Evolutionary conservation across 331 rosid species (phyloP), one percentile per base, ranked within the genome.

Genomic region (Pyracantha coccinea): DNA sequence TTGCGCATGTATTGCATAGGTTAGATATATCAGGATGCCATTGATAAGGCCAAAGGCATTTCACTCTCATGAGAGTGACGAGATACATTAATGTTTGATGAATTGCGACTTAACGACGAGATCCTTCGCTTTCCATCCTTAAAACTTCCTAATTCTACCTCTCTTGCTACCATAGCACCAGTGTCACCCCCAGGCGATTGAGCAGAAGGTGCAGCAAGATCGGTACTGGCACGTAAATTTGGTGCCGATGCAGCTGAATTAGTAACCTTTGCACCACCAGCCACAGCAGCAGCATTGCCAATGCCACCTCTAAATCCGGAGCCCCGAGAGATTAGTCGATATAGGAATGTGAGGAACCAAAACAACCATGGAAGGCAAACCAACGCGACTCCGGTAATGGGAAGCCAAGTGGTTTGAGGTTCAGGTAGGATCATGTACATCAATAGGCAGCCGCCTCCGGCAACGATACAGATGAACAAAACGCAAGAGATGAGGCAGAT

Each of bases 341-440:
- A 91, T 19, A 89, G 3, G 84, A 81, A 88, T 1, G 97, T 93
- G 24, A 88, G 41, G 12, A 85, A 7, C 97, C 98, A 93, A 69
- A 91, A 93, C 33, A 84, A 68, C 96, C 98, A 93, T n/a, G 98
- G 98, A 64, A 93, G 81, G 55, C 92, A 84, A 68, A 93, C 88
- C 80, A 93, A 75, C 1, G 84, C 9, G 24, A 89, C 87, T 29
- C 98, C 97, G 1, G 47, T 74, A 9, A 69, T 6, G 2, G 92
- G 89, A 41, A 93, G 64, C 98, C 92, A 89, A 14, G 14, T 13
- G 3, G 78, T 17, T 52, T 69, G 45, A 5, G 88, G 33, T 4
- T 88, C 83, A 12, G 97, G 96, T 31, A 86, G 77, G 79, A 75
- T 25, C 66, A 88, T 8, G 78, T 85, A 93, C 13, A 85, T 70